Base-by-base conservation (phyloP, 1,139 yeast species). In the Sugiyamaella castrensis region DNA sequence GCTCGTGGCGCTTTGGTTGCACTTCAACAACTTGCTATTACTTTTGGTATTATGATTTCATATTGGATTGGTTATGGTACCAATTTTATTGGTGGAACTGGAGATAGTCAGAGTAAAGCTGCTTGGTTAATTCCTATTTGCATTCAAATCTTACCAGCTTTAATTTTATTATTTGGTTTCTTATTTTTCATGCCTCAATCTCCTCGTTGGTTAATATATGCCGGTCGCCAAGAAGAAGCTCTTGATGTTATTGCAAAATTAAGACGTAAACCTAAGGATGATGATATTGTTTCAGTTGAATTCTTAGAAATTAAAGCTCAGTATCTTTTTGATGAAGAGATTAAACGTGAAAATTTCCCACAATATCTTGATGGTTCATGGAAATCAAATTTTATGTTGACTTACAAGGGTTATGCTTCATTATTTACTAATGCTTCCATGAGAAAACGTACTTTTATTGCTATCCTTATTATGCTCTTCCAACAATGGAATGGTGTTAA, bases 401-500 rank as follows among this genome's bases (percentile, higher is more conserved):
- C 52, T 19, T 29, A 36, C 34, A 34, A 29, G 9, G 41, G 50
- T 30, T 57, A 57, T 41, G 37, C 36, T 19, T 43, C 44, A 13
- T 36, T 57, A 9, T 31, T 56, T 27, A 24, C 60, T 63, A 41
- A 50, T 64, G 30, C 64, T 59, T 41, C 58, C 57, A 77, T 78
- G 55, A 56, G 74, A 52, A 68, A 64, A 53, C 73, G 84, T 69
- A 78, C 82, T 52, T 55, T 59, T 54, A 73, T 76, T 47, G 86
- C 81, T 53, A 59, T 79, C 34, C 75, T 71, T 53, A 80, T 84
- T 48, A 87, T 82, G 69, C 73, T 81, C 61, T 82, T 84, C 83
- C 87, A 82, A 67, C 87, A 82, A 67, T 71, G 82, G 59, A 78
- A 84, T 38, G 88, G 87, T 65, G 75, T 82, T 61, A 84, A 84